Evolutionary conservation across 1,139 yeast genomes (phyloP).

Genomic region (Saccharomycopsis phalli): DNA sequence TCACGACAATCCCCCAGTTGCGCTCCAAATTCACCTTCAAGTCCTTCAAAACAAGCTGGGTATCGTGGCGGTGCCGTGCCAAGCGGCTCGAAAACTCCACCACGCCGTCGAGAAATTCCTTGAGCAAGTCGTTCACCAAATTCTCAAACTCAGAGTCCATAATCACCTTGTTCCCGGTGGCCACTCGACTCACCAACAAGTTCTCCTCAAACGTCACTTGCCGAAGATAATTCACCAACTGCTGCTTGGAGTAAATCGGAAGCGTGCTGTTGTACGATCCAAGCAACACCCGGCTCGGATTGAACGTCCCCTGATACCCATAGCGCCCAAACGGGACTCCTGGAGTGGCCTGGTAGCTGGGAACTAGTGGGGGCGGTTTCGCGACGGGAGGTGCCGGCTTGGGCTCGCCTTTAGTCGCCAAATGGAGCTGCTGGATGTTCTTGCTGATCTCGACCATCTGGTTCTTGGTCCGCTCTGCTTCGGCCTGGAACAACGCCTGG

Average conservation of each 20-base stretch:
- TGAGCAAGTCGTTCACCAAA: slow-evolving; percentile 17
- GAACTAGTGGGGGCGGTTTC: background rate
- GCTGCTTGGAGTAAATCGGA: slow-evolving; percentile 13
- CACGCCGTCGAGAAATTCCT: slow-evolving; percentile 18
- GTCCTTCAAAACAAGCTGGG: slow-evolving; percentile 8
- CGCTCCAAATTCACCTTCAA: slow-evolving; percentile 19
- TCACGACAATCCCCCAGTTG: slow-evolving; percentile 19
- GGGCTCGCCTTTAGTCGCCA: slow-evolving; percentile 1
- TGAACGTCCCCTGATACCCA: background rate
- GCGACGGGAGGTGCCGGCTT: background rate
- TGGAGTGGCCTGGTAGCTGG: background rate
- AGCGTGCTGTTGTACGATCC: slow-evolving; percentile 11
- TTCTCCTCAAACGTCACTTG: slow-evolving; percentile 17
- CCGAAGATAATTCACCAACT: slow-evolving; percentile 12
- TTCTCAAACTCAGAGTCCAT: slow-evolving; percentile 18
- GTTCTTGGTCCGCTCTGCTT: background rate
- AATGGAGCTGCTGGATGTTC: slow-evolving; percentile 8
- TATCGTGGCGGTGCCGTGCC: slow-evolving; percentile 17
- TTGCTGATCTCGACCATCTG: slow-evolving; percentile 6
- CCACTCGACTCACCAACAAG: slow-evolving; percentile 8
- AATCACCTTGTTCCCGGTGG: slow-evolving; percentile 13
- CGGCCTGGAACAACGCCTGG: slow-evolving; percentile 1
- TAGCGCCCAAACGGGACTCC: background rate
- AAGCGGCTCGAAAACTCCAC: slow-evolving; percentile 16
- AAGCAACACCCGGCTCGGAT: background rate